Evolutionary conservation across 2,329 filamentous ascomycete genomes (phyloP), one percentile per base, ranked within the genome.

Genomic region (Exophiala spinifera): DNA sequence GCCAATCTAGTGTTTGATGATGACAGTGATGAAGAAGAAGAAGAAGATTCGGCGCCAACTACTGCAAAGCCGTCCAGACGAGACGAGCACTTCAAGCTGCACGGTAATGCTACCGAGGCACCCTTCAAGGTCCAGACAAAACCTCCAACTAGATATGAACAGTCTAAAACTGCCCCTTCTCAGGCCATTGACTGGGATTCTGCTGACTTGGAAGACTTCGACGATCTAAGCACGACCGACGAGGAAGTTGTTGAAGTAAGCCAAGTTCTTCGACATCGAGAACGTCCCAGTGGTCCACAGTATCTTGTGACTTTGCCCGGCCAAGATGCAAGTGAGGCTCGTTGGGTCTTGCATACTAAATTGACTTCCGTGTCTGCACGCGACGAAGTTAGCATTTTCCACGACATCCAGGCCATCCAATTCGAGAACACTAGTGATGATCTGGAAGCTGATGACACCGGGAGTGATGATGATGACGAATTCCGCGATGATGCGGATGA

Each of bases 251-350:
- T 71, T 48, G 67, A 66, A 4, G 66, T 81, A 4, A 66, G 68
- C 31, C 69, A 66, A 5, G 69, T 82, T 13, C 58, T 80, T 3
- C 69, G 72, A 6, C 77, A 74, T 56, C 72, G 79, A 42, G 67
- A 69, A 19, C 72, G 76, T 39, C 65, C 68, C 17, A 69, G 64
- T 40, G 77, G 77, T 23, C 42, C 72, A 2, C 77, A 80, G 55
- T 82, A 81, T 62, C 72, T 81, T 25, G 73, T 80, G n/a, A 72
- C 76, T 28, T 77, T 75, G 62, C 65, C 74, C 56, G 71, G 72
- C 31, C 69, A 72, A 10, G 67, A 67, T 10, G 60, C 67, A 1
- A 76, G 79, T 57, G 75, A 80, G 55, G 76, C 78, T 25, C 72
- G 72, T 51, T 82, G 79, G 79, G 67, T 80, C 28, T 71, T 73